A percentile compares a stretch with the other conserved stretches of the same genome.
These are phyloP conservation scores for Penicillium arizonense DNA, from an alignment of 495 filamentous ascomycete species.

Conservation along the genomic window DNA sequence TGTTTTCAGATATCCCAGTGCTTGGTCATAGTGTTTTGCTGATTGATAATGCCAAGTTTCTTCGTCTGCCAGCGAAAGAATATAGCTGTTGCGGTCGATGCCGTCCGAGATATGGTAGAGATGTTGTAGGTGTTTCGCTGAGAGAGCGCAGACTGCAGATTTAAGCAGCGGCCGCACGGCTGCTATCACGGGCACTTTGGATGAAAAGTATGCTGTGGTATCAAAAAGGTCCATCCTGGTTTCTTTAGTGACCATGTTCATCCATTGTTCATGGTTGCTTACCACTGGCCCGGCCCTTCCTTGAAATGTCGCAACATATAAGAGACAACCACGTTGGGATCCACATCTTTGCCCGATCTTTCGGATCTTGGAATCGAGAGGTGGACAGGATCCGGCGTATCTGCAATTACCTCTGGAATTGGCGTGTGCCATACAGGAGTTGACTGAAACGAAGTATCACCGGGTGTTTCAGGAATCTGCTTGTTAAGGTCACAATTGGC, in stretches of 20 bases:
- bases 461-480: neutral
- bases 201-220: conserved; percentile 18
- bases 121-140: conserved; percentile 17
- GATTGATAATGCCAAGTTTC: conserved; percentile 22
- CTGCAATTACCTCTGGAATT: neutral
- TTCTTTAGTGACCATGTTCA: neutral
- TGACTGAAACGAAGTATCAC: neutral
- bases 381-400: neutral
- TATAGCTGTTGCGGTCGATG: neutral
- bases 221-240: conserved; percentile 25
- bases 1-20: conserved; percentile 14
- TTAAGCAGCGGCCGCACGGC: conserved; percentile 11
- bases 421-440: neutral
- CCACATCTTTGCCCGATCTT: neutral
- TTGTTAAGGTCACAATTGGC: neutral
- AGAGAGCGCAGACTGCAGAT: conserved; percentile 20
- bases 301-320: conserved; percentile 19
- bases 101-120: neutral
- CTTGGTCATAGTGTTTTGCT: conserved; percentile 19
- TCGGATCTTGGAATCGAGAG: neutral
- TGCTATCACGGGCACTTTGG: conserved; percentile 18
- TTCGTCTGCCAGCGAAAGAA: conserved; percentile 4
- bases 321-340: conserved; percentile 8
- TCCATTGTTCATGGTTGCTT: neutral
- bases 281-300: conserved; percentile 20